A percentile compares a stretch with the other conserved stretches of the same genome.
phyloP scores from a whole-genome alignment of 192 early-diverging fungal genomes.

The Mortierella hygrophila region DNA sequence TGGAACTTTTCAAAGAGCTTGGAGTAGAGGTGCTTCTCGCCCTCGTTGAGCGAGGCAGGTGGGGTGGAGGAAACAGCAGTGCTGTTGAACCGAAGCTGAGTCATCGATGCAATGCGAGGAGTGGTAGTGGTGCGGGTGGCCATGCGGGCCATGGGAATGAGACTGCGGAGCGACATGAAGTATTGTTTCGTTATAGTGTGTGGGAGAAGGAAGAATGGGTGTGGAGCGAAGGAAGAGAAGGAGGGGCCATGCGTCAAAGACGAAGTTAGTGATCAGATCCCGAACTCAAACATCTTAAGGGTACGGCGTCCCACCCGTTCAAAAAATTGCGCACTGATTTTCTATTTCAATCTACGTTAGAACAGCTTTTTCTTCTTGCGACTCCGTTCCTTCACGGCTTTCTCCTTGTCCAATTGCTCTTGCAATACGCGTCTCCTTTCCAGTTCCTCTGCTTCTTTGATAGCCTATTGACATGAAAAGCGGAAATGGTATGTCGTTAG shows the following conservation, averaged over 20 bases:
- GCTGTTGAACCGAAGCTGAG: constrained; percentile 26
- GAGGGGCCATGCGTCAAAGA: not conserved
- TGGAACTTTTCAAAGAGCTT: constrained; percentile 78
- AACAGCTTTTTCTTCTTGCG: constrained; percentile 46
- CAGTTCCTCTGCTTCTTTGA: constrained; percentile 25
- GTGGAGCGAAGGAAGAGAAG: not conserved
- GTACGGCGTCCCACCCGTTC: not conserved
- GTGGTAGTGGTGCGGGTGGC: not conserved
- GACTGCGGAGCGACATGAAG: constrained; percentile 19
- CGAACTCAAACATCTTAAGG: not conserved
- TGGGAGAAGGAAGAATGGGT: not conserved
- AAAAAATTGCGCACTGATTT: not conserved
- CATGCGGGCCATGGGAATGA: constrained; percentile 20
- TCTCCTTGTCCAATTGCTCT: constrained; percentile 43
- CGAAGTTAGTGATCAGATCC: not conserved
- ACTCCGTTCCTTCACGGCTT: constrained; percentile 17
- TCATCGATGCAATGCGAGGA: constrained; percentile 23
- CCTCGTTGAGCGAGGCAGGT: constrained; percentile 59
- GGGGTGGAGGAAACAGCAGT: constrained; percentile 37
- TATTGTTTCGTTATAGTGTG: not conserved
- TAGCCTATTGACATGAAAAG: constrained; percentile 1
- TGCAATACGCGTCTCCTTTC: constrained; percentile 27
- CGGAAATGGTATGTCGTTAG: not conserved
- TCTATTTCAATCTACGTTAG: not conserved
- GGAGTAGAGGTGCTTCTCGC: constrained; percentile 81